Evolutionary conservation across 495 filamentous ascomycete genomes (phyloP).

Genomic region (Cryomyces minteri): DNA sequence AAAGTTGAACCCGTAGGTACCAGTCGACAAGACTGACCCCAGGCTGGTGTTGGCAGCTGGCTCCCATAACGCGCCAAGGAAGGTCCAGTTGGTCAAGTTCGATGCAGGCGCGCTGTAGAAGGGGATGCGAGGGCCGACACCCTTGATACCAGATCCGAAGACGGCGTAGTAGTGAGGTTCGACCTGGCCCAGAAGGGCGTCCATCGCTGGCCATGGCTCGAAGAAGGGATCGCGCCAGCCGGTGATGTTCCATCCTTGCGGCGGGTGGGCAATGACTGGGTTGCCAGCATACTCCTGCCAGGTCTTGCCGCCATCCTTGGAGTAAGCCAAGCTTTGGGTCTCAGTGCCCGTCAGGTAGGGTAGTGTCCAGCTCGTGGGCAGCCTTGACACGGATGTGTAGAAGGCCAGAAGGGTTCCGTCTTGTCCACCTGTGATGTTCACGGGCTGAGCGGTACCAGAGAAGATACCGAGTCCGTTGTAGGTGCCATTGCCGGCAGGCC

Average conservation of each 20-base stretch:
- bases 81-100: conserved; percentile 32
- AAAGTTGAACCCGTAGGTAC: conserved; percentile 36
- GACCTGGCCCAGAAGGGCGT: conserved; percentile 14
- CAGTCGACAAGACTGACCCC: conserved; percentile 22
- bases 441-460: conserved; percentile 29
- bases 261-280: conserved; percentile 28
- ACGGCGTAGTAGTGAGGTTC: conserved; percentile 29
- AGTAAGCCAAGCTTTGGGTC: conserved; percentile 29
- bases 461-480: conserved; percentile 35
- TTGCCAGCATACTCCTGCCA: conserved; percentile 31
- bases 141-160: conserved; percentile 32
- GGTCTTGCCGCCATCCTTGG: conserved; percentile 28
- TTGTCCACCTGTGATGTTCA: conserved; percentile 22
- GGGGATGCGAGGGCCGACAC: conserved; percentile 28
- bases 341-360: conserved; percentile 31
- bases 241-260: conserved; percentile 28
- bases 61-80: conserved; percentile 28
- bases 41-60: conserved; percentile 22
- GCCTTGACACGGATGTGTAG: conserved; percentile 32
- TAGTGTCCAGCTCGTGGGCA: conserved; percentile 31
- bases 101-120: conserved; percentile 30
- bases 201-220: conserved; percentile 25
- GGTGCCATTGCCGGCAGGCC: conserved; percentile 11
- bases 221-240: conserved; percentile 38
- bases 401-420: conserved; percentile 26